Base-by-base conservation (phyloP, 176 grass and related monocot species). In the Eremochloa ophiuroides region DNA sequence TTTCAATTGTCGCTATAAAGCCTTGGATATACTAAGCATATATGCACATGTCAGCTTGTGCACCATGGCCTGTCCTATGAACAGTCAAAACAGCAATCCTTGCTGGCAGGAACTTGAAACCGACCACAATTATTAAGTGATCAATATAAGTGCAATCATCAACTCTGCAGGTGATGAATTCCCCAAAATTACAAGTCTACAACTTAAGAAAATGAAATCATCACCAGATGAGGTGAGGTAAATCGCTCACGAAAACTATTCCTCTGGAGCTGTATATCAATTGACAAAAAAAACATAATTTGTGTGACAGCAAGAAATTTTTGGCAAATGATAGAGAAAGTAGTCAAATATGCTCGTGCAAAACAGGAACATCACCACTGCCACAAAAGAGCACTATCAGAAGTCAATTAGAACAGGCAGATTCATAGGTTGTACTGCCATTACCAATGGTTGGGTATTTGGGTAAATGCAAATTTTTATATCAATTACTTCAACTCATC, bases 41-140 rank as follows among this genome's bases (percentile, higher is more conserved):
- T 74, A 16, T 69, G 39, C 39, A 69, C 78, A 48, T 38, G 62
- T 71, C 78, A 73, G 9, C 23, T 71, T 78, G 51, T 64, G 40
- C 41, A 43, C 64, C 59, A 18, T 12, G 59, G 27, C 80, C 55
- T 8, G 26, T 66, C 16, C 84, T 53, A 42, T 77, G 13, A 14
- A 55, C 80, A 71, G 68, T 48, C 59, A 64, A 73, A 71, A 73
- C 31, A 63, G 40, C 4, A 71, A 82, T 71, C 17, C 29, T 73
- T 56, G 68, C 44, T 66, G 67, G 11, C 47, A 84, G 23, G 55
- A 64, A 29, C 56, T 69, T 61, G 44, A 44, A 20, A 62, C 11
- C 16, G 8, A 44, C 47, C 12, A 44, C 25, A 31, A 74, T 68
- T 22, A 84, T 73, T 16, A 87, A 83, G 56, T 50, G 60, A 30